Conservation (phyloP, 305 asterid species). For the Rubia balearica region DNA sequence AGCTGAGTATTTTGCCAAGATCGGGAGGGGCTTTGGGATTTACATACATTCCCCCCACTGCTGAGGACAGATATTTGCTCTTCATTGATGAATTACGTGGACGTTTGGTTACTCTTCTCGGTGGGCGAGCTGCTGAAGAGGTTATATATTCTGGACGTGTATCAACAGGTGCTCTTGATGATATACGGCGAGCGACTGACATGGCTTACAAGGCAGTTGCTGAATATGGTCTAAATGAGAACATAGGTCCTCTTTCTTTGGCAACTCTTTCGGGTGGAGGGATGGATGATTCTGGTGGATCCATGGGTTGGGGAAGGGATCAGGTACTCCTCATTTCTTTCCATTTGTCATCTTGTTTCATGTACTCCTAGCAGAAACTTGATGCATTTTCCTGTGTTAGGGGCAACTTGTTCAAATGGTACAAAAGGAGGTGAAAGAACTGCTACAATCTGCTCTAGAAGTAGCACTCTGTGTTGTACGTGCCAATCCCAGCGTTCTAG, state of each 20-base stretch:
- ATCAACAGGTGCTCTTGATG: conserved; percentile 98
- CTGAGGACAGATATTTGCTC: conserved; percentile 92
- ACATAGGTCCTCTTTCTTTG: conserved; percentile 83
- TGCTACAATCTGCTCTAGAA: conserved; percentile 88
- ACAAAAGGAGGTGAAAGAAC: conserved; percentile 72
- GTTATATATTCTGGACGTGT: conserved; percentile 90
- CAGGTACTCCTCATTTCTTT: conserved; percentile 46
- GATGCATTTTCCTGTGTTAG: conserved; percentile 33
- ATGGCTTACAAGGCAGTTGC: conserved; percentile 99
- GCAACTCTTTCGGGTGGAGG: conserved; percentile 91
- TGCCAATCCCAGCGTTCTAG: conserved; percentile 81
- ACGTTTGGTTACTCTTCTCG: conserved; percentile 94
- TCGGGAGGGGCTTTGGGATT: conserved; percentile 98
- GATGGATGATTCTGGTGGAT: conserved; percentile 81
- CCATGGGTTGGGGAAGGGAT: conserved; percentile 81
- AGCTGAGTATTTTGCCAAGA: conserved; percentile 97
- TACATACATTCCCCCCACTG: conserved; percentile 88
- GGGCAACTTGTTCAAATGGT: conserved; percentile 96
- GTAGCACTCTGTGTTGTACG: conserved; percentile 89
- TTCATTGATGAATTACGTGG: conserved; percentile 94
- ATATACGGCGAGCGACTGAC: conserved; percentile 94
- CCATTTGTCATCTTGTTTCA: conserved; percentile 16
- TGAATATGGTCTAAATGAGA: conserved; percentile 86
- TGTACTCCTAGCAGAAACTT: conserved; percentile 11
- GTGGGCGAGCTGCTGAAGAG: conserved; percentile 99